Percentiles rank a stretch among this genome's conserved stretches.
These are phyloP conservation scores for Fraxinus baroniana DNA, from an alignment of 305 asterid genomes.

Conservation along the genomic window DNA sequence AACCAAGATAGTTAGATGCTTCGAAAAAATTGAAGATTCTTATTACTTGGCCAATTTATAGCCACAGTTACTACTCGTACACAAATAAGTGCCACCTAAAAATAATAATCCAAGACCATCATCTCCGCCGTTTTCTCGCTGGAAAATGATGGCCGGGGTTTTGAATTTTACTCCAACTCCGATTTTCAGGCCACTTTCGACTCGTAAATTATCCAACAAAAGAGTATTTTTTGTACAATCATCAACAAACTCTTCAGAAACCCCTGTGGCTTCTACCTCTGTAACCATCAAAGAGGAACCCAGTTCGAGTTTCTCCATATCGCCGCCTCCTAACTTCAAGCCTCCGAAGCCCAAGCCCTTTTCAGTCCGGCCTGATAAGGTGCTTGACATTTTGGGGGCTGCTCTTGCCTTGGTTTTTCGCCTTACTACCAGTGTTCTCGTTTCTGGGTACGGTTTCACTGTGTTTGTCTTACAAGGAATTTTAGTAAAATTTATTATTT, in stretches of 20 bases:
- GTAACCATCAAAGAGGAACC: constrained; percentile 31
- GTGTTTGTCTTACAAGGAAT: neutral
- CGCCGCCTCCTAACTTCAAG: constrained; percentile 75
- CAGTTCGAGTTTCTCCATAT: constrained; percentile 37
- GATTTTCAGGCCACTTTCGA: constrained; percentile 42
- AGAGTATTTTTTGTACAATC: constrained; percentile 35
- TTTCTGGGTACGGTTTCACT: constrained; percentile 58
- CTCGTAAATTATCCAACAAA: constrained; percentile 24
- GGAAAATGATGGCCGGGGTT: constrained; percentile 50
- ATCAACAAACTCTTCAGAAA: constrained; percentile 57
- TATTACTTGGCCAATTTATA: constrained; percentile 41
- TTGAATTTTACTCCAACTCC: constrained; percentile 49
- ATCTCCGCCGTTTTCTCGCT: constrained; percentile 21
- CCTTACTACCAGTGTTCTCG: constrained; percentile 74
- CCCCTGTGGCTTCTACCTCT: constrained; percentile 31
- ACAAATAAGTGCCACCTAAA: neutral
- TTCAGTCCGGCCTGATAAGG: constrained; percentile 72
- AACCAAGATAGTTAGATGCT: neutral
- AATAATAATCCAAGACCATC: neutral
- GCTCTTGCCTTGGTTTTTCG: constrained; percentile 83
- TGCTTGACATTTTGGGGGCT: constrained; percentile 71
- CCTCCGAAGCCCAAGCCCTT: constrained; percentile 83
- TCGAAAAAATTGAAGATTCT: neutral
- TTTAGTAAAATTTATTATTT: neutral
- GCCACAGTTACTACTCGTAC: constrained; percentile 32